Base-by-base conservation (phyloP, 2,329 filamentous ascomycete species). In the Nakataea oryzae region DNA sequence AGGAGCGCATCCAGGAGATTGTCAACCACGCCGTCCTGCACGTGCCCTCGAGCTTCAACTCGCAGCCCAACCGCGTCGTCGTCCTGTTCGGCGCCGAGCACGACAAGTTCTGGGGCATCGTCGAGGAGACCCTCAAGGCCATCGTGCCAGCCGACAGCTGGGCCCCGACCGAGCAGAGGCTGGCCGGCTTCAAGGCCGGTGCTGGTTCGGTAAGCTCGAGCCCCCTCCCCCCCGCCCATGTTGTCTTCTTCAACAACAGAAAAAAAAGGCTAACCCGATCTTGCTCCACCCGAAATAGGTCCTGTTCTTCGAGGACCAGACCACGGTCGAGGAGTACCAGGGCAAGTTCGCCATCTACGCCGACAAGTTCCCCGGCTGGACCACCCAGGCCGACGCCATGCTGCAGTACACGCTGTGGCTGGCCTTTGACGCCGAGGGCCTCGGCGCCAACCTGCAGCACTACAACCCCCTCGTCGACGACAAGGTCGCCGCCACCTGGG, bases 371-470 rank as follows among this genome's bases (percentile, higher is more conserved):
- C 86, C 86, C 64, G 72, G 73, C 68, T 96, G 90, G 90, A 86
- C 86, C 63, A 78, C 83, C 66, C 91, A 96, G 77, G 86, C 87
- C 65, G 83, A 82, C 73, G 93, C 83, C 74, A 96, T 96, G 86
- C 84, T 90, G 71, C 90, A 96, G 79, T 89, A 84, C 76, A 79
- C 85, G 66, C 73, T 91, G 67, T 96, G 92, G 92, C 87, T 87
- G 24, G 89, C 87, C 4, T 85, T 96, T 63, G 89, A 93, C 77
- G 81, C 87, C 64, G 91, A 95, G 73, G 91, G 92, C 32, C 84
- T 96, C 62, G 91, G 91, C 67, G 89, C 88, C 72, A 96, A 93
- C 81, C 82, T 96, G 61, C 92, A 96, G 81, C 92, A 96, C 79
- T 96, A 96, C 81, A 95, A 91, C 83, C 91, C 91, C 26, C 75